Percentiles rank a stretch among this genome's conserved stretches.
phyloP scores from a whole-genome alignment of 2,329 filamentous ascomycete genomes.

The Plectosphaerella cucumerina region DNA sequence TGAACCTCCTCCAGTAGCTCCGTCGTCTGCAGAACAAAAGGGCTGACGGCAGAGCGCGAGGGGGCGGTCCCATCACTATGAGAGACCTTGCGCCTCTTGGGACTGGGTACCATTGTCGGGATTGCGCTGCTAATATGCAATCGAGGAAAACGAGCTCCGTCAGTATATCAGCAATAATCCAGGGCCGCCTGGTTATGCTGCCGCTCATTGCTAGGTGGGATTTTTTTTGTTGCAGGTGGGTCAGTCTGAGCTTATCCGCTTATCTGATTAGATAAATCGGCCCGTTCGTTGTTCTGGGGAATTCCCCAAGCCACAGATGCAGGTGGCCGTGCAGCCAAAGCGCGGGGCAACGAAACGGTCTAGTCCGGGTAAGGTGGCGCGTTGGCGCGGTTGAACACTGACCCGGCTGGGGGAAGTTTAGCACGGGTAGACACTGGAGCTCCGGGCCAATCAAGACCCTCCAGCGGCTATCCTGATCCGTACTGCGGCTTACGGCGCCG shows the following conservation, averaged over 20 bases:
- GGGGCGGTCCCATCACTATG: slow-evolving; percentile 32
- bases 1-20: slow-evolving; percentile 53
- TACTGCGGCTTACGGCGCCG: neutral
- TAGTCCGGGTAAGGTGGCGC: neutral
- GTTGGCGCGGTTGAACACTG: neutral
- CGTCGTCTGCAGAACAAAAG: slow-evolving; percentile 56
- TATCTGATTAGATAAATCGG: neutral
- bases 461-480: neutral
- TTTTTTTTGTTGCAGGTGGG: neutral
- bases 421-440: neutral
- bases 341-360: too few species aligned
- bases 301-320: too few species aligned
- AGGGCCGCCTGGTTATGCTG: too few species aligned
- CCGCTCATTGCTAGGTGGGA: neutral
- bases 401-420: neutral
- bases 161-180: too few species aligned
- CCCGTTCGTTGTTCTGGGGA: too few species aligned
- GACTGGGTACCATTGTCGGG: slow-evolving; percentile 37
- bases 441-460: neutral
- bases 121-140: too few species aligned
- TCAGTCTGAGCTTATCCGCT: neutral
- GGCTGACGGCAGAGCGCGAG: slow-evolving; percentile 40
- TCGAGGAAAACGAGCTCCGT: too few species aligned
- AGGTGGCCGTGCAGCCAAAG: too few species aligned
- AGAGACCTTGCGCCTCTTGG: slow-evolving; percentile 45